Conservation (phyloP, 768 basidiomycete genomes). For the Leccinum boreale region DNA sequence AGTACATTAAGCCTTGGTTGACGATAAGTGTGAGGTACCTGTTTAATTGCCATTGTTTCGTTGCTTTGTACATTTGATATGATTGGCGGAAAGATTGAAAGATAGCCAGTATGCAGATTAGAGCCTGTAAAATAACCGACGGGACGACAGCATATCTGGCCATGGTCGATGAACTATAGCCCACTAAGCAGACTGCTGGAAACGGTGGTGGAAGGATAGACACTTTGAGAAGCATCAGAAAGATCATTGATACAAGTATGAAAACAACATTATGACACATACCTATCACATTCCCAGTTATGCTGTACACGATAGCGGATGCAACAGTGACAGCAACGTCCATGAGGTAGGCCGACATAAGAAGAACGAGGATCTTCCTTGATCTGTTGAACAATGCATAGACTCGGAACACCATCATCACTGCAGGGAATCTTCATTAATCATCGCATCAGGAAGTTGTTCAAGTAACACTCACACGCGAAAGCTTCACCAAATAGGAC, state of each 20-base stretch:
- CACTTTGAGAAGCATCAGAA: background rate
- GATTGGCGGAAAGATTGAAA: background rate
- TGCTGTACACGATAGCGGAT: background rate
- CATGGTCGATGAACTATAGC: background rate
- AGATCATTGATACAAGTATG: background rate
- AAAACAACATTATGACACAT: background rate
- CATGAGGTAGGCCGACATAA: background rate
- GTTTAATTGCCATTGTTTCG: background rate
- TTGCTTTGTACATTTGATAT: background rate
- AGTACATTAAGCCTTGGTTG: background rate
- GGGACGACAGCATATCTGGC: background rate
- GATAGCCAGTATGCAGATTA: background rate
- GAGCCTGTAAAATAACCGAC: background rate
- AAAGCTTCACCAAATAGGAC: background rate
- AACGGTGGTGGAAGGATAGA: background rate
- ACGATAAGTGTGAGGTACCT: background rate
- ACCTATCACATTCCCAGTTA: background rate
- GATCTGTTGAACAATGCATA: background rate
- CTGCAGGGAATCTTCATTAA: background rate
- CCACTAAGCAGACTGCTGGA: background rate
- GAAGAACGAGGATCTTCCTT: background rate
- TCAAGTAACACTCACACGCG: background rate
- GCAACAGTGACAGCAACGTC: background rate
- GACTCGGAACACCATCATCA: background rate
- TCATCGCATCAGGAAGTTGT: background rate